Percentiles rank a stretch among this genome's conserved stretches.
phyloP scores from a whole-genome alignment of 2,329 filamentous ascomycete species.

The Aciculosporium take region DNA sequence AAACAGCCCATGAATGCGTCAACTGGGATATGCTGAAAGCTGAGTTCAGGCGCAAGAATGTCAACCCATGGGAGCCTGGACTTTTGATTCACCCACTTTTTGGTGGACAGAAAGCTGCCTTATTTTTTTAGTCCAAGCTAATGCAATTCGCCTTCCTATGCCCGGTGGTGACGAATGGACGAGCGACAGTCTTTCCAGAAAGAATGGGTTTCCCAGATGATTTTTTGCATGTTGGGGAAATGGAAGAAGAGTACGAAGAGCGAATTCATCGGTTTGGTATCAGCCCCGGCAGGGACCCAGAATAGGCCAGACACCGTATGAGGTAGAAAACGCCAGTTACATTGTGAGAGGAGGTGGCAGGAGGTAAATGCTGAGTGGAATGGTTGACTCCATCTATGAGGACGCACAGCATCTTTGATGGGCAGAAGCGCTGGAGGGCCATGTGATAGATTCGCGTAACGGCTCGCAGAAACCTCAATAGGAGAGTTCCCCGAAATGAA shows the following conservation, averaged over 20 bases:
- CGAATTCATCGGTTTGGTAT: not conserved
- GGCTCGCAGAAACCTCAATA: no score
- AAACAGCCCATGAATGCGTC: not conserved
- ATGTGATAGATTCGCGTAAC: no score
- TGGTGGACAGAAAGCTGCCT: not conserved
- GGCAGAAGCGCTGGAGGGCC: no score
- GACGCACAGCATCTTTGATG: no score
- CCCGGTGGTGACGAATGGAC: not conserved
- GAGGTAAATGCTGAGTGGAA: no score
- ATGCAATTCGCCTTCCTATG: not conserved
- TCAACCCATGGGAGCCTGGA: slow-evolving; percentile 1
- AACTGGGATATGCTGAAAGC: not conserved
- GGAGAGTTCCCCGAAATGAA: no score
- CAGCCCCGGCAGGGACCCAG: not conserved
- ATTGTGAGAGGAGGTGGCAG: no score
- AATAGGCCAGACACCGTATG: no score
- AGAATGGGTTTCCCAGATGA: slow-evolving; percentile 1
- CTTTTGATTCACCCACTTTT: not conserved
- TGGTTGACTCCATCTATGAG: no score
- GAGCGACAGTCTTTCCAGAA: not conserved
- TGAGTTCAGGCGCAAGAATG: not conserved
- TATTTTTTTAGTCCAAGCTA: no score
- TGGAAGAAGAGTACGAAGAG: not conserved
- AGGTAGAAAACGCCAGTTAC: no score
- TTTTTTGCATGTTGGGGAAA: not conserved